Evolutionary conservation across 2,329 filamentous ascomycete species (phyloP), one percentile per base, ranked within the genome.

Genomic region (Aspergillus flavus): DNA sequence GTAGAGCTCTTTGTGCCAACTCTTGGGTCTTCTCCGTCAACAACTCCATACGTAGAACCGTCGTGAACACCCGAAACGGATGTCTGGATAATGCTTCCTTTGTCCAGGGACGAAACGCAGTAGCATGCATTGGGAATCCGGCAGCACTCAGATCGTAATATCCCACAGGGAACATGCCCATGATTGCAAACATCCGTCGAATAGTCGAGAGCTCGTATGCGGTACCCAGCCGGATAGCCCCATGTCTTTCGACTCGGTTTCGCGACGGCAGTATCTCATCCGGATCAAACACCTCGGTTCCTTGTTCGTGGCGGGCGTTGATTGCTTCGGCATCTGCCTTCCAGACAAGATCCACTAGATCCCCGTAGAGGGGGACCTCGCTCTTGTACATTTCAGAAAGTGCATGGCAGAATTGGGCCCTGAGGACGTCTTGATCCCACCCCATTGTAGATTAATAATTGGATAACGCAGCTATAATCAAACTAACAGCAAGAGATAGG

Each of bases 131-230:
- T 0, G 84, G 84, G 16, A 86, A 73, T 0, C 79, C 79, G 3
- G 80, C 83, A 0, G 78, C 68, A 0, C 78, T 79, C 0, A 86
- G 75, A 59, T 86, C 83, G 63, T 86, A 86, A 67, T 85, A 85
- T 0, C 82, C 83, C 0, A 85, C 82, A 0, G 84, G 77, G 26
- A 79, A 68, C 78, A 86, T 81, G 6, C 80, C 82, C 61, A 86
- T 71, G 2, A 85, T 61, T 0, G 75, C 73, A 62, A 86, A 84
- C 32, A 86, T 68, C 10, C 82, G 78, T 1, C 74, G 61, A 50
- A 84, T 77, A 1, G 75, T 81, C 5, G 69, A 66, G 12, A 85
- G 70, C 64, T 85, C 83, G 11, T 77, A 60, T 0, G 76, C 57
- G 0, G 80, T 84, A 4, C 83, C 83, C 0, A 85, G 76, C 0